Conservation (phyloP, 169 alveolate species). For the Eimeria maxima region DNA sequence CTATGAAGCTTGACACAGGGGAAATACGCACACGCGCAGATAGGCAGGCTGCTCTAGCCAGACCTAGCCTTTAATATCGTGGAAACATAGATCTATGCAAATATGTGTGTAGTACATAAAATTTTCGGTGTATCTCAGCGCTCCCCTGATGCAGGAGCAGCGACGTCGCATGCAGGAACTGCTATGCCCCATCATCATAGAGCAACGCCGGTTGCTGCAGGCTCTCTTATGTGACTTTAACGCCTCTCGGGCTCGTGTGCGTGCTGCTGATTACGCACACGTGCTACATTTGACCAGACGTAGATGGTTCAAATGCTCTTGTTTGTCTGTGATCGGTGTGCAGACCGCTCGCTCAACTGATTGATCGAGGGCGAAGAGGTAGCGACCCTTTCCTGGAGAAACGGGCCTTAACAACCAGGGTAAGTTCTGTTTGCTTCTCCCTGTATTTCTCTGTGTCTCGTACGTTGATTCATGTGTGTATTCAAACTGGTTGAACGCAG, state of each 20-base stretch:
- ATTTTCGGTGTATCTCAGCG: no score
- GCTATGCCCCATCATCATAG: neutral
- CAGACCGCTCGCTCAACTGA: constrained; percentile 65
- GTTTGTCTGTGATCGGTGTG: neutral
- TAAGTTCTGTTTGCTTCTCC: neutral
- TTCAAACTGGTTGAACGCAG: neutral
- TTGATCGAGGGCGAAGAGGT: constrained; percentile 48
- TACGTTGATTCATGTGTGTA: neutral
- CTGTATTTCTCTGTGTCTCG: neutral
- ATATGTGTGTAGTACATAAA: neutral
- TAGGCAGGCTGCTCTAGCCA: neutral
- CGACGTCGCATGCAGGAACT: neutral
- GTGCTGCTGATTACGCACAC: neutral
- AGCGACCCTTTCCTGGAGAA: constrained; percentile 51
- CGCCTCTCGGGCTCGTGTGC: neutral
- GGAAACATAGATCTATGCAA: neutral
- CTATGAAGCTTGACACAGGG: neutral
- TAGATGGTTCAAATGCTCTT: neutral
- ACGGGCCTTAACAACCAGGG: constrained; percentile 2
- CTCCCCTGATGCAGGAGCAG: neutral
- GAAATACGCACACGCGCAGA: neutral
- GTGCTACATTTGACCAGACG: neutral
- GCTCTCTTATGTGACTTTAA: neutral
- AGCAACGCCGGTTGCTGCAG: neutral
- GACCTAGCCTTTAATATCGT: neutral